These are phyloP conservation scores for Penicillium diatomitis DNA, from an alignment of 495 filamentous ascomycete genomes.

Conservation along the genomic window DNA sequence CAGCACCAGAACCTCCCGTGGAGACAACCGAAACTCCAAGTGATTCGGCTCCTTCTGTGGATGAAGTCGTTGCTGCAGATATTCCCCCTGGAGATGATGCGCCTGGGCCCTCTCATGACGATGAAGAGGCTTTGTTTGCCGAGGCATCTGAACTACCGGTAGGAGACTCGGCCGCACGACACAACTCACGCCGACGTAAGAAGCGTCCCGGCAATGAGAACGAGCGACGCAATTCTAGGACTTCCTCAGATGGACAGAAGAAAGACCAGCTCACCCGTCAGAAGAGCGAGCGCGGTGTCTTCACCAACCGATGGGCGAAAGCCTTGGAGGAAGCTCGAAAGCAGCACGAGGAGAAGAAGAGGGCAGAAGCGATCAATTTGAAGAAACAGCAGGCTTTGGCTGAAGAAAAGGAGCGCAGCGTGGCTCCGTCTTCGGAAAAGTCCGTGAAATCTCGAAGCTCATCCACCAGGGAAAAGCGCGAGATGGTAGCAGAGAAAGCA, in stretches of 20 bases:
- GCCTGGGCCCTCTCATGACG: constrained; percentile 2
- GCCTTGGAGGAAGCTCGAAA: constrained; percentile 32
- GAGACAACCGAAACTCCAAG: constrained; percentile 2
- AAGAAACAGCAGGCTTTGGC: constrained; percentile 11
- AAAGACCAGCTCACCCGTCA: constrained; percentile 20
- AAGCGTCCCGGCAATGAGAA: constrained; percentile 20
- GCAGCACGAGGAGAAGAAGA: constrained; percentile 30
- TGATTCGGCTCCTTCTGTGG: constrained; percentile 1
- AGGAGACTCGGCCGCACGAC: constrained; percentile 7
- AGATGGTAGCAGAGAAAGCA: constrained; percentile 10
- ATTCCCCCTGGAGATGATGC: background rate
- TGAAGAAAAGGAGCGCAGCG: constrained; percentile 17
- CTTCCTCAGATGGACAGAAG: constrained; percentile 28
- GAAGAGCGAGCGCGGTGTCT: constrained; percentile 26
- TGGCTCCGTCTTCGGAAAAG: constrained; percentile 7
- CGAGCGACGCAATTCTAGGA: constrained; percentile 29
- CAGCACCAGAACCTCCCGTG: background rate
- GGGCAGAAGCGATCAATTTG: constrained; percentile 8
- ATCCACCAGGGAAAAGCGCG: background rate
- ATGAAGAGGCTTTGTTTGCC: constrained; percentile 4
- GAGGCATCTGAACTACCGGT: constrained; percentile 6
- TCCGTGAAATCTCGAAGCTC: constrained; percentile 10
- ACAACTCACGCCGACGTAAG: constrained; percentile 22
- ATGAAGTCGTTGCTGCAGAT: background rate
- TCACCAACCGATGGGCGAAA: constrained; percentile 33